phyloP scores from a whole-genome alignment of 129 eudicot species.

The Lactuca sativa region DNA sequence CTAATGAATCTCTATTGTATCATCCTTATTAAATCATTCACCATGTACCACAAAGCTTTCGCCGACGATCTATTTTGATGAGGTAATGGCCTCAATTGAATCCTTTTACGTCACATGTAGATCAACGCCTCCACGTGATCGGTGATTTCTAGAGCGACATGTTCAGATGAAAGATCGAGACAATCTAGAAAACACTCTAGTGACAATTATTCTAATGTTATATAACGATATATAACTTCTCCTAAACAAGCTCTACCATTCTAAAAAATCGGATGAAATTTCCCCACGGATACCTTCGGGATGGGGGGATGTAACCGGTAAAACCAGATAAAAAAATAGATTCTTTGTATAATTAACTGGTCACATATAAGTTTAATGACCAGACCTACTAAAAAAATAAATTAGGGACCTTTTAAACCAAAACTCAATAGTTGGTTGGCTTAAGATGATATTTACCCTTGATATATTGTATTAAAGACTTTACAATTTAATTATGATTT shows the following conservation, averaged over 20 bases:
- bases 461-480: no score
- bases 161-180: conserved; percentile 87
- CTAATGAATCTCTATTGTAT: conserved; percentile 73
- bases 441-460: no score
- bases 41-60: conserved; percentile 92
- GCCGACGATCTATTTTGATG: conserved; percentile 63
- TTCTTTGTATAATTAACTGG: no score
- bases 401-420: no score
- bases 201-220: conserved; percentile 81
- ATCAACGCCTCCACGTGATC: conserved; percentile 87
- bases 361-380: no score
- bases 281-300: no score
- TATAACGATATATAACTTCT: conserved; percentile 82
- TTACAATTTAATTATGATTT: no score
- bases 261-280: conserved; percentile 35
- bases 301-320: no score
- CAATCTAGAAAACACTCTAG: conserved; percentile 89
- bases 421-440: no score
- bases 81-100: conserved; percentile 46
- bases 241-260: conserved; percentile 87
- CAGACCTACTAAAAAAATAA: no score
- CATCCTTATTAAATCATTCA: conserved; percentile 78
- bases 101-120: conserved; percentile 81
- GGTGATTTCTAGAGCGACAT: conserved; percentile 83
- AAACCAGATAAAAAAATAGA: no score